These are phyloP conservation scores for Nematocida minor DNA, from an alignment of 371 early-diverging fungal genomes.

Conservation along the genomic window DNA sequence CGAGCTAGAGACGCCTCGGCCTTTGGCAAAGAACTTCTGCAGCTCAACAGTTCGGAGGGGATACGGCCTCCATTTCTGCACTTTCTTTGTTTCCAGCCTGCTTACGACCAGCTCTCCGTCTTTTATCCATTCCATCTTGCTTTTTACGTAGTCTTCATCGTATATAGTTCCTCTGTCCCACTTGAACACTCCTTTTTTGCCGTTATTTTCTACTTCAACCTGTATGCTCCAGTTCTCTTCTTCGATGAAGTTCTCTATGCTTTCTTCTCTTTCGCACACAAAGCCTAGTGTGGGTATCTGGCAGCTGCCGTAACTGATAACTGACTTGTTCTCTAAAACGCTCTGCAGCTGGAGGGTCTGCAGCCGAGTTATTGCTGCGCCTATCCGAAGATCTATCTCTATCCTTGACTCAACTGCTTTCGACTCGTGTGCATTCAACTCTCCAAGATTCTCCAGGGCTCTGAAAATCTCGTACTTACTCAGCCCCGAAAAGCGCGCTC, in stretches of 20 bases:
- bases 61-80: slow-evolving; percentile 81
- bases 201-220: slow-evolving; percentile 65
- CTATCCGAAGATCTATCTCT: slow-evolving; percentile 91
- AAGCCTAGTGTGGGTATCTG: slow-evolving; percentile 98
- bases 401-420: slow-evolving; percentile 80
- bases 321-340: slow-evolving; percentile 13
- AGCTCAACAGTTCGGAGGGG: slow-evolving; percentile 71
- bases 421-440: slow-evolving; percentile 71
- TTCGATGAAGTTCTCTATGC: slow-evolving; percentile 73
- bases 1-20: slow-evolving; percentile 67
- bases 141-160: slow-evolving; percentile 62
- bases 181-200: slow-evolving; percentile 47
- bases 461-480: slow-evolving; percentile 70
- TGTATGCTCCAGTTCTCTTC: slow-evolving; percentile 81
- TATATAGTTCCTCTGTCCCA: slow-evolving; percentile 63
- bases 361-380: slow-evolving; percentile 86
- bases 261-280: slow-evolving; percentile 81
- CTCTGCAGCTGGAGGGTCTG: slow-evolving; percentile 72
- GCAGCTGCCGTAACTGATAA: slow-evolving; percentile 89
- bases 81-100: slow-evolving; percentile 73
- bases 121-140: slow-evolving; percentile 1
- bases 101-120: slow-evolving; percentile 2
- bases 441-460: slow-evolving; percentile 72
- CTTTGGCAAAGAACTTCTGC: slow-evolving; percentile 56
- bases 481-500: slow-evolving; percentile 68